Evolutionary conservation across 306 rosid genomes (phyloP), one percentile per base, ranked within the genome.

Genomic region (Spatholobus suberectus): DNA sequence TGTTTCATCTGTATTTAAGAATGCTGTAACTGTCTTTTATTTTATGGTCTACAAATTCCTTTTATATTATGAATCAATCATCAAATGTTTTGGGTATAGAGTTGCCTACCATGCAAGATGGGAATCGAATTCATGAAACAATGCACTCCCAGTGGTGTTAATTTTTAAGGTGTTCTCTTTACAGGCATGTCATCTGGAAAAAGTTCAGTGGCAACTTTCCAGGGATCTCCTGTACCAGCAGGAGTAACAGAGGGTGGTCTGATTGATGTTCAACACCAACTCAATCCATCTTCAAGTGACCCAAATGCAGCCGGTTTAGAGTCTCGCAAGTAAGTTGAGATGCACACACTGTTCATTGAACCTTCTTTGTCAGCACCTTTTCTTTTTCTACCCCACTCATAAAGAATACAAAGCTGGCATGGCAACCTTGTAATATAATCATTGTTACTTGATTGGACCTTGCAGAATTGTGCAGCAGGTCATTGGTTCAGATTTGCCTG

Each of bases 101-200:
- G 17, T 62, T 59, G 15, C 21, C 41, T 72, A 51, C 3, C 6
- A 17, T 44, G 70, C 75, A 70, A 49, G 51, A 47, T 27, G 41
- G n/a, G 17, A 70, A 51, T 51, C 65, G 17, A 83, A 47, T 24
- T 69, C 55, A 27, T n/a, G 61, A 62, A 77, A 62, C 58, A 77
- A 76, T 69, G 46, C 32, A 71, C 41, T 70, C 7, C 5, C 8
- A 1, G 46, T 29, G 62, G 23, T 59, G 5, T 67, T 69, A 38
- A 17, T 68, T 79, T 74, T 78, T 63, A 46, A 67, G n/a, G 27
- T 66, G 74, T 80, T 85, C 46, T 61, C 76, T 79, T 34, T 83
- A 81, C 89, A 94, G 98, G 95, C 79, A 86, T 92, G 85, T 90
- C 93, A 3, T 87, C 94, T 76, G 81, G 87, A 55, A 88, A 77